Percentiles rank a stretch among this genome's conserved stretches.
Evolutionary conservation across 2,329 filamentous ascomycete species (phyloP).

Genomic region (Microdochium paspali): DNA sequence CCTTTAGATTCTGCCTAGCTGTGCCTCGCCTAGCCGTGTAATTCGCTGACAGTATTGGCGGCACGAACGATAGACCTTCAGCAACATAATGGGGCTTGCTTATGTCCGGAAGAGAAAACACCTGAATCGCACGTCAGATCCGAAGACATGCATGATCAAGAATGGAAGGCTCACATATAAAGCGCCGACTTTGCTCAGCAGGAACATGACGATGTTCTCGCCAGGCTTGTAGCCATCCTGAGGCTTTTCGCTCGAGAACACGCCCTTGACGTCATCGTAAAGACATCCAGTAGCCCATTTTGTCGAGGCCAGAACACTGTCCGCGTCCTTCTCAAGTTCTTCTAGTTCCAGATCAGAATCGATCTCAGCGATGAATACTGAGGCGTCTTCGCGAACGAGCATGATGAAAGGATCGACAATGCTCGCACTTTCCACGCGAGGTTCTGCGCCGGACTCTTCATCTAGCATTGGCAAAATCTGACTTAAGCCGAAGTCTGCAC

Average conservation of each 20-base stretch:
- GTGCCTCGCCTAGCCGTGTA: conserved; percentile 61
- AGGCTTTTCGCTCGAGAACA: conserved; percentile 35
- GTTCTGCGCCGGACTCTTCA: conserved; percentile 76
- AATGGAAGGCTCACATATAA: conserved; percentile 52
- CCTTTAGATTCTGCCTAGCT: conserved; percentile 63
- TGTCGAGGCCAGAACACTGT: conserved; percentile 38
- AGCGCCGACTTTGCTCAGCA: conserved; percentile 66
- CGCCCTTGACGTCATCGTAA: conserved; percentile 57
- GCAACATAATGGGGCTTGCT: conserved; percentile 62
- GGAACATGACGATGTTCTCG: conserved; percentile 59
- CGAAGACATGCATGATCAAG: not conserved
- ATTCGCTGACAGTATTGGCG: conserved; percentile 64
- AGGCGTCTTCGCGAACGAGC: conserved; percentile 75
- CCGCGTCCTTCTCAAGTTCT: conserved; percentile 59
- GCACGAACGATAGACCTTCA: conserved; percentile 69
- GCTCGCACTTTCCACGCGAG: conserved; percentile 68
- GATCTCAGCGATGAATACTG: conserved; percentile 68
- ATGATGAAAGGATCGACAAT: conserved; percentile 82
- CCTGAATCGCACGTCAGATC: conserved; percentile 32
- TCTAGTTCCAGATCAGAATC: conserved; percentile 78
- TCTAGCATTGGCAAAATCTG: conserved; percentile 92
- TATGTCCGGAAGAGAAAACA: conserved; percentile 69
- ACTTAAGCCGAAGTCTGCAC: conserved; percentile 69
- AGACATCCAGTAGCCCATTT: conserved; percentile 81
- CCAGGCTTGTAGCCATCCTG: conserved; percentile 28